Percentiles rank a stretch among this genome's conserved stretches.
Evolutionary conservation across 106 monocot species (phyloP).

Genomic region (Hemerocallis citrina): DNA sequence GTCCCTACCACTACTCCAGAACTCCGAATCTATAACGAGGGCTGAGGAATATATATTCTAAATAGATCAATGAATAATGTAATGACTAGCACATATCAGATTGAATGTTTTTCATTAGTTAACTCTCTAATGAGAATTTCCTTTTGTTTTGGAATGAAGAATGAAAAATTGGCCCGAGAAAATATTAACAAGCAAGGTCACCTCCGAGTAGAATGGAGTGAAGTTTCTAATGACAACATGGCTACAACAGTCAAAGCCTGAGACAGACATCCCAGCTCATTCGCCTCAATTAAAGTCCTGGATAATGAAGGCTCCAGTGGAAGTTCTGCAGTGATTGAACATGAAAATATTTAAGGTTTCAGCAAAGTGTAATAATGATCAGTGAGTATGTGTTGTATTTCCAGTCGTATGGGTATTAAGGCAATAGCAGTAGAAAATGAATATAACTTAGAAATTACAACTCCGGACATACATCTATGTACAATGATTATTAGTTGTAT

Average conservation of each 20-base stretch:
- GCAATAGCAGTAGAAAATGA: neutral
- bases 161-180: neutral
- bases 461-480: no score
- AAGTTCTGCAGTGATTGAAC: slow-evolving; percentile 44
- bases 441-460: neutral
- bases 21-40: no score
- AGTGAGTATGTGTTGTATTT: neutral
- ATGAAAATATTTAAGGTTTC: neutral
- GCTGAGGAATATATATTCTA: no score
- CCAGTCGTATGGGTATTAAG: neutral
- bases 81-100: no score
- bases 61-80: no score
- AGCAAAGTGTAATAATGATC: neutral
- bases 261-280: slow-evolving; percentile 79
- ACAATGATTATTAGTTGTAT: neutral
- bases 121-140: no score
- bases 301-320: slow-evolving; percentile 92
- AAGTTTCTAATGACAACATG: slow-evolving; percentile 83
- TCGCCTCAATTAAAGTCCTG: slow-evolving; percentile 89
- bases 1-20: no score
- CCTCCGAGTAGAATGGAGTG: slow-evolving; percentile 43
- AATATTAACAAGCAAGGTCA: slow-evolving; percentile 11
- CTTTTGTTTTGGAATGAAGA: slow-evolving; percentile 1
- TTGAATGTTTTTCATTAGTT: no score
- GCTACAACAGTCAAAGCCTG: slow-evolving; percentile 94